Conservation (phyloP, 768 basidiomycete genomes). For the Asterophora lycoperdoides region DNA sequence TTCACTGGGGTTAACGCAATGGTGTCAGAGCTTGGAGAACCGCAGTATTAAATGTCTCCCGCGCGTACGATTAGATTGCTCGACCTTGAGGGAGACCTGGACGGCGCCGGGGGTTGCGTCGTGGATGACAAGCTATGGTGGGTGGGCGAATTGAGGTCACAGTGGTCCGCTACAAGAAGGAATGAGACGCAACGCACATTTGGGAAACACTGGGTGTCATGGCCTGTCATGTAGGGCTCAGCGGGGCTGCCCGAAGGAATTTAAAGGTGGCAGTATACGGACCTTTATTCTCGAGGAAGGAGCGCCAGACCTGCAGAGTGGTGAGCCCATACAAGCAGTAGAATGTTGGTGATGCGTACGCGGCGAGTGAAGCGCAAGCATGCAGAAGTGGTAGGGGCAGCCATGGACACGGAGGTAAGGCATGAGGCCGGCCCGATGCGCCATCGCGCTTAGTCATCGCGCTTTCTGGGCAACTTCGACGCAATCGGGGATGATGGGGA, state of each 20-base stretch:
- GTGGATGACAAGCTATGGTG: constrained; percentile 66
- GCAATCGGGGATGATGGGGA: not conserved
- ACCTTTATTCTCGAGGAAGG: constrained; percentile 76
- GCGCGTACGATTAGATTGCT: constrained; percentile 65
- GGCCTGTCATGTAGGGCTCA: constrained; percentile 44
- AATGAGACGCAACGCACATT: constrained; percentile 41
- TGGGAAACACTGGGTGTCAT: constrained; percentile 77
- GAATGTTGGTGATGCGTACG: constrained; percentile 29
- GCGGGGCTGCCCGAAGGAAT: not conserved
- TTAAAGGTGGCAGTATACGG: constrained; percentile 2
- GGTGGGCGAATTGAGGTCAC: no score
- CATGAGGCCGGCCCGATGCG: not conserved
- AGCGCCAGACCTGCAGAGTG: constrained; percentile 67
- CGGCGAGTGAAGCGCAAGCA: constrained; percentile 68
- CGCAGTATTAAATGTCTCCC: not conserved
- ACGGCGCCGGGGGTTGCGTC: constrained; percentile 70
- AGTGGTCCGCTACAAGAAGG: not conserved
- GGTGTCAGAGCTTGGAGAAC: constrained; percentile 4
- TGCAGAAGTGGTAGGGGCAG: constrained; percentile 45
- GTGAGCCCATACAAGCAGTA: not conserved
- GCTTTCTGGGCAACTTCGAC: no score
- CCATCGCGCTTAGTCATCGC: no score
- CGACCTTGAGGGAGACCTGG: constrained; percentile 65
- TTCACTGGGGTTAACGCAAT: constrained; percentile 49
- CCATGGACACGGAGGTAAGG: not conserved